Evolutionary conservation across 2,329 filamentous ascomycete genomes (phyloP).

Genomic region (Sphaerulina populicola): DNA sequence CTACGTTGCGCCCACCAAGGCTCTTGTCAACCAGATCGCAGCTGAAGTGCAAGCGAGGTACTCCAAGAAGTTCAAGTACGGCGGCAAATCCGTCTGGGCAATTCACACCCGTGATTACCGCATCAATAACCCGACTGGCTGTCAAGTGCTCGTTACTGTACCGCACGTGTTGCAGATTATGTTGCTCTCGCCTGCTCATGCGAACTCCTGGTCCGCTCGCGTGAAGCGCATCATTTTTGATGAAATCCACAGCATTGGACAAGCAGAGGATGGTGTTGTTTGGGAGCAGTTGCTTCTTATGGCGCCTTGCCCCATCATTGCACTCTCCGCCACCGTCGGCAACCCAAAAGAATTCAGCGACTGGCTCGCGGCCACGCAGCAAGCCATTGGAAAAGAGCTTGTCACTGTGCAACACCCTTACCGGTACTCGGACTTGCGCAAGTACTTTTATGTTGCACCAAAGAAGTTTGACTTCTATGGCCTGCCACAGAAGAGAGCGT

Average conservation of each 20-base stretch:
- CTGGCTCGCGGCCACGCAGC: slow-evolving; percentile 60
- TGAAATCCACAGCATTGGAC: slow-evolving; percentile 71
- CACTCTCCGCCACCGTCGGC: slow-evolving; percentile 69
- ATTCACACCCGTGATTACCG: slow-evolving; percentile 69
- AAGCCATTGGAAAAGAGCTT: slow-evolving; percentile 53
- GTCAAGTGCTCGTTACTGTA: slow-evolving; percentile 69
- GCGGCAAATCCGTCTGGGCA: slow-evolving; percentile 63
- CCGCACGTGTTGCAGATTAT: slow-evolving; percentile 73
- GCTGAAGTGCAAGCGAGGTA: slow-evolving; percentile 70
- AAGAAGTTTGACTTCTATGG: slow-evolving; percentile 46
- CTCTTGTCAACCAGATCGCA: slow-evolving; percentile 74
- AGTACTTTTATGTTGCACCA: slow-evolving; percentile 57
- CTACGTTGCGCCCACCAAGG: slow-evolving; percentile 74
- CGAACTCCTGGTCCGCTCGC: slow-evolving; percentile 56
- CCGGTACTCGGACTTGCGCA: slow-evolving; percentile 69
- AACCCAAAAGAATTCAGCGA: slow-evolving; percentile 62
- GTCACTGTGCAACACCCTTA: slow-evolving; percentile 60
- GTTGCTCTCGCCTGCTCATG: slow-evolving; percentile 58
- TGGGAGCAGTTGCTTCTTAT: slow-evolving; percentile 72
- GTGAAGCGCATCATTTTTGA: slow-evolving; percentile 74
- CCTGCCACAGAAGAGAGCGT: slow-evolving; percentile 38
- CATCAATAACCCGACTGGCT: slow-evolving; percentile 63
- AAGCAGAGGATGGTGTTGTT: slow-evolving; percentile 64
- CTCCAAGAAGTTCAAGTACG: slow-evolving; percentile 54
- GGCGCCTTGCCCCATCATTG: slow-evolving; percentile 68